Conservation (phyloP, 2,329 filamentous ascomycete genomes). For the Aspergillus quadricinctus region DNA sequence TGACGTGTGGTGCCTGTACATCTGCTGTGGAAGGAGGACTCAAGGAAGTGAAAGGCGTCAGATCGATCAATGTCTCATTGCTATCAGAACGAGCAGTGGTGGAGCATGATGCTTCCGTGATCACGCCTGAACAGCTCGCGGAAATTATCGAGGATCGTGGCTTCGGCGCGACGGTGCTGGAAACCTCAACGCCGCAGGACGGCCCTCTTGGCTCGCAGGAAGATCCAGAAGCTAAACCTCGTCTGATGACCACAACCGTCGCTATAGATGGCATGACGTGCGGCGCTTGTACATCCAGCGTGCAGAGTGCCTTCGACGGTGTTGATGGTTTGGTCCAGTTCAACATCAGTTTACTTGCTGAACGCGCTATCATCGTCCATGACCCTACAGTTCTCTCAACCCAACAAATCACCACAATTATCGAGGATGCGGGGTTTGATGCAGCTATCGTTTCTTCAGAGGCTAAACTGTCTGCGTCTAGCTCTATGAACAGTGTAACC, state of each 20-base stretch:
- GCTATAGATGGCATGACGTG: slow-evolving; percentile 97
- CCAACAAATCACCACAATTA: slow-evolving; percentile 72
- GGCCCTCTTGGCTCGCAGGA: slow-evolving; percentile 32
- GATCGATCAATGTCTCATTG: slow-evolving; percentile 74
- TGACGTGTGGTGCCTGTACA: slow-evolving; percentile 89
- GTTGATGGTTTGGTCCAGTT: slow-evolving; percentile 78
- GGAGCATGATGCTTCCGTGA: slow-evolving; percentile 63
- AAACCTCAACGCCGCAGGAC: slow-evolving; percentile 52
- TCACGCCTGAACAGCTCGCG: slow-evolving; percentile 51
- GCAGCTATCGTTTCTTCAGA: slow-evolving; percentile 76
- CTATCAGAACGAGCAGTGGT: slow-evolving; percentile 82
- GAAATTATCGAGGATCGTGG: slow-evolving; percentile 65
- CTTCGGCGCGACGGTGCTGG: slow-evolving; percentile 74
- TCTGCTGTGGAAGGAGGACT: slow-evolving; percentile 80
- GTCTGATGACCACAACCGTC: slow-evolving; percentile 68
- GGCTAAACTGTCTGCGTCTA: slow-evolving; percentile 53
- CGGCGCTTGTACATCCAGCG: slow-evolving; percentile 88
- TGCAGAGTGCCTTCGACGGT: slow-evolving; percentile 75
- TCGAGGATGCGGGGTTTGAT: slow-evolving; percentile 88
- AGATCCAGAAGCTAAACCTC: slow-evolving; percentile 29
- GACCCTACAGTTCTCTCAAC: slow-evolving; percentile 66
- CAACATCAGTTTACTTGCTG: slow-evolving; percentile 90
- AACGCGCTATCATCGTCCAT: slow-evolving; percentile 84
- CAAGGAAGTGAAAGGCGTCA: slow-evolving; percentile 67
- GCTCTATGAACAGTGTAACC: slow-evolving; percentile 60